Conservation (phyloP, 371 early-diverging fungal genomes). For the Mucor velutinosus region DNA sequence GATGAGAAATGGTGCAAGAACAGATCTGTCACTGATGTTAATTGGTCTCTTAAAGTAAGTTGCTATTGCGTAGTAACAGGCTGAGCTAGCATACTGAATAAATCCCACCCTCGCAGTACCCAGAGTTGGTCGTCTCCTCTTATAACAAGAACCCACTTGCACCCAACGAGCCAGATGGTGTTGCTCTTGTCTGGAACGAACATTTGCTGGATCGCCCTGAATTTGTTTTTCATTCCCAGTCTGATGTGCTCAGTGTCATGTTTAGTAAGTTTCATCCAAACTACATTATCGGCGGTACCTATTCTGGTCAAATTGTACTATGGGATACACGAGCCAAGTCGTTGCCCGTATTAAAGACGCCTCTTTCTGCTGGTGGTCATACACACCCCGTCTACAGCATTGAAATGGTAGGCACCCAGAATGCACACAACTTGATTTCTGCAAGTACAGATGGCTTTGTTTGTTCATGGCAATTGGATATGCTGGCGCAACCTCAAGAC, state of each 20-base stretch:
- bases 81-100: too few relatives aligned
- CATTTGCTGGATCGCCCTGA: slow-evolving; percentile 90
- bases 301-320: slow-evolving; percentile 94
- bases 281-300: slow-evolving; percentile 92
- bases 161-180: slow-evolving; percentile 91
- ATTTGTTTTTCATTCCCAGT: slow-evolving; percentile 92
- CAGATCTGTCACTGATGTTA: slow-evolving; percentile 87
- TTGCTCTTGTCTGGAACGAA: slow-evolving; percentile 92
- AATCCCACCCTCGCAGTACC: too few relatives aligned
- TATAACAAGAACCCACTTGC: slow-evolving; percentile 89
- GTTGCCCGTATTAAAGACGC: slow-evolving; percentile 81
- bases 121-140: slow-evolving; percentile 84
- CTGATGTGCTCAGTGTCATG: slow-evolving; percentile 86
- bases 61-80: background rate
- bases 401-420: slow-evolving; percentile 91
- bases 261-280: slow-evolving; percentile 93
- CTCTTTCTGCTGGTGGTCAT: slow-evolving; percentile 91
- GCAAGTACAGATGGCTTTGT: slow-evolving; percentile 94
- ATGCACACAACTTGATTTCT: slow-evolving; percentile 89
- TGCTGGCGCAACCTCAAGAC: slow-evolving; percentile 95
- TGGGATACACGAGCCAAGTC: slow-evolving; percentile 96
- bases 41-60: slow-evolving; percentile 87
- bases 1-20: slow-evolving; percentile 84
- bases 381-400: slow-evolving; percentile 94
- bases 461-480: slow-evolving; percentile 96